Percentiles rank a stretch among this genome's conserved stretches.
Evolutionary conservation across 164 flowering plant species (phyloP).

Genomic region (Dillenia turbinata): DNA sequence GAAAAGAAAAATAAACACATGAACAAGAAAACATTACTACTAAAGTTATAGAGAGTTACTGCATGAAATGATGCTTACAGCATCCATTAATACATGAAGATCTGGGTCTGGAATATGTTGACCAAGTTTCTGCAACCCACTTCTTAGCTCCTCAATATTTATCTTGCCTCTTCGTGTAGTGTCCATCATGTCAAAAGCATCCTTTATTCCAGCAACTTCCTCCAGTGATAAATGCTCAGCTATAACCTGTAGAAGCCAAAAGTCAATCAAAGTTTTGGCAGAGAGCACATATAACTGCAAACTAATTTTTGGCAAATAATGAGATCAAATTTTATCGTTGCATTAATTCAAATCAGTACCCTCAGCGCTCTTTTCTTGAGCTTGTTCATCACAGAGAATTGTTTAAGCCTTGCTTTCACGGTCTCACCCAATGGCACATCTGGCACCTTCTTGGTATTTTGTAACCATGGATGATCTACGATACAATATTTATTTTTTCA

Average conservation of each 20-base stretch:
- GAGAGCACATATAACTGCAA: too few relatives aligned
- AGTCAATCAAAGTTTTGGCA: background rate
- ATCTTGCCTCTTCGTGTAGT: constrained; percentile 57
- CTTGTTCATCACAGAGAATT: constrained; percentile 68
- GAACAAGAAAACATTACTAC: too few relatives aligned
- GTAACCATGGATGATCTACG: constrained; percentile 67
- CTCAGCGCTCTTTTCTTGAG: constrained; percentile 61
- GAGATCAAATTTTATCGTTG: too few relatives aligned
- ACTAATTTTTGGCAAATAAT: too few relatives aligned
- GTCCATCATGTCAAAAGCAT: constrained; percentile 82
- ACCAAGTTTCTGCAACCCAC: constrained; percentile 71
- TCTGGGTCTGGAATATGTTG: constrained; percentile 74
- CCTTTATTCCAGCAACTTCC: constrained; percentile 90
- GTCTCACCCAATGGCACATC: constrained; percentile 66
- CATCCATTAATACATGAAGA: constrained; percentile 78
- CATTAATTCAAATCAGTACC: constrained; percentile 22
- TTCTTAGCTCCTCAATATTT: constrained; percentile 55
- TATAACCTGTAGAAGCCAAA: constrained; percentile 44
- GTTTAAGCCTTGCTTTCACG: constrained; percentile 66
- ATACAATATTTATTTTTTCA: too few relatives aligned
- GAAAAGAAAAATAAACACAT: constrained; percentile 2
- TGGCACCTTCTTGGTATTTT: constrained; percentile 54
- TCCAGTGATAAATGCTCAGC: constrained; percentile 90
- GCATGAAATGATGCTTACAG: constrained; percentile 41
- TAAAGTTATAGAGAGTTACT: too few relatives aligned